These are phyloP conservation scores for Podosphaera aphanis DNA, from an alignment of 2,329 filamentous ascomycete genomes.

Conservation along the genomic window DNA sequence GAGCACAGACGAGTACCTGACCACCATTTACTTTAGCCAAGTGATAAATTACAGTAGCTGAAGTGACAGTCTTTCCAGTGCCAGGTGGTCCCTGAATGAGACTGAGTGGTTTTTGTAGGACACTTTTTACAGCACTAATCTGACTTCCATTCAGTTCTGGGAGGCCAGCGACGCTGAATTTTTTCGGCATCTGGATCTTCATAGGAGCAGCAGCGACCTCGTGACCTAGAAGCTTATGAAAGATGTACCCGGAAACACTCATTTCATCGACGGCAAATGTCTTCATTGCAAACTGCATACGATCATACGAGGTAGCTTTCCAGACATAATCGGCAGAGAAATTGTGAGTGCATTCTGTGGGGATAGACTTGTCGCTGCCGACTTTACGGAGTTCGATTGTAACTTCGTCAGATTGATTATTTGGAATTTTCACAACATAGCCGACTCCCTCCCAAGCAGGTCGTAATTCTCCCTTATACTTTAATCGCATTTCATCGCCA, in stretches of 20 bases:
- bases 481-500: conserved; percentile 91
- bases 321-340: conserved; percentile 98
- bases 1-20: conserved; percentile 86
- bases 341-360: conserved; percentile 88
- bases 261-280: conserved; percentile 94
- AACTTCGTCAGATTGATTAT: conserved; percentile 96
- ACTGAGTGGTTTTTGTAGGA: conserved; percentile 78
- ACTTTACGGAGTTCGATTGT: conserved; percentile 84
- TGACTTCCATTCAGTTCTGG: conserved; percentile 91
- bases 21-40: conserved; percentile 85
- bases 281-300: conserved; percentile 98
- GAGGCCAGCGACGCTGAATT: conserved; percentile 83
- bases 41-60: conserved; percentile 95
- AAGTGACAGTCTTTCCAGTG: conserved; percentile 96
- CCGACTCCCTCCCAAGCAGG: conserved; percentile 91
- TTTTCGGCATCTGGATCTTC: conserved; percentile 88
- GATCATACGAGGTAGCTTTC: conserved; percentile 98
- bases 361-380: conserved; percentile 86
- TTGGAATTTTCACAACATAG: conserved; percentile 97
- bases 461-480: conserved; percentile 85
- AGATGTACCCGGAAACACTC: conserved; percentile 96
- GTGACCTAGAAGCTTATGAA: conserved; percentile 85
- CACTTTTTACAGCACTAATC: conserved; percentile 86
- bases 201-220: conserved; percentile 85
- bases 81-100: conserved; percentile 92